Evolutionary conservation across 2,329 filamentous ascomycete species (phyloP).

Genomic region (Epichloe brachyelytri): DNA sequence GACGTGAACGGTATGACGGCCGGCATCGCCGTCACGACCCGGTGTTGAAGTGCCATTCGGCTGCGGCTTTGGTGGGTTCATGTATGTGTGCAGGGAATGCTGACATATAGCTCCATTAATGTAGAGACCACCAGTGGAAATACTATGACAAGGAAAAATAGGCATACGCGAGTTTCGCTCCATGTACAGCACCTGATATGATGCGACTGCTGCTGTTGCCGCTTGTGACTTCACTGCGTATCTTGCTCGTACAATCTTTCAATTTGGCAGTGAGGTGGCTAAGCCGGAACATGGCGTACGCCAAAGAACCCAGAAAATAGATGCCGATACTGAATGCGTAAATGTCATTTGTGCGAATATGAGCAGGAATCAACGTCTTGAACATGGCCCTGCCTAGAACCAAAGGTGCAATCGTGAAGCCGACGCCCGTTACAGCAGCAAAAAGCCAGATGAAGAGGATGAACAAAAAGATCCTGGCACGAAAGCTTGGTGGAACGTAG

Average conservation of each 20-base stretch:
- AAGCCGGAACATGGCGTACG: constrained; percentile 48
- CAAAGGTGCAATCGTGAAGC: constrained; percentile 74
- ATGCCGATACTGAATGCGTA: constrained; percentile 91
- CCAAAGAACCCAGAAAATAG: constrained; percentile 59
- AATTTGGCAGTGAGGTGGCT: constrained; percentile 23
- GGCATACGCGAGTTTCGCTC: constrained; percentile 52
- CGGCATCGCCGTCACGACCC: constrained; percentile 10
- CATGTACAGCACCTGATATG: constrained; percentile 18
- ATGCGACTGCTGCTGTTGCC: constrained; percentile 14
- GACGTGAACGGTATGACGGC: constrained; percentile 62
- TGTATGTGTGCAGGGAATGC: constrained; percentile 79
- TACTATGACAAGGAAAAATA: constrained; percentile 63
- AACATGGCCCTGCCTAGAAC: constrained; percentile 74
- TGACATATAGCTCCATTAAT: constrained; percentile 75
- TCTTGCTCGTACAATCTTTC: constrained; percentile 16
- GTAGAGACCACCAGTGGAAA: constrained; percentile 71
- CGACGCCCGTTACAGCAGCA: constrained; percentile 74
- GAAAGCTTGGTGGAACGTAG: constrained; percentile 78
- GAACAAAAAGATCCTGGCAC: constrained; percentile 67
- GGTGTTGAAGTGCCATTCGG: constrained; percentile 13
- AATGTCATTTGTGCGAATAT: constrained; percentile 78
- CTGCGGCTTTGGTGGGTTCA: constrained; percentile 30
- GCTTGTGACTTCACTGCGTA: constrained; percentile 11
- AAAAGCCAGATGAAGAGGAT: constrained; percentile 89
- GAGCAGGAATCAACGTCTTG: constrained; percentile 54